Base-by-base conservation (phyloP, 2,329 filamentous ascomycete genomes). In the Tolypocladium pustulatum region DNA sequence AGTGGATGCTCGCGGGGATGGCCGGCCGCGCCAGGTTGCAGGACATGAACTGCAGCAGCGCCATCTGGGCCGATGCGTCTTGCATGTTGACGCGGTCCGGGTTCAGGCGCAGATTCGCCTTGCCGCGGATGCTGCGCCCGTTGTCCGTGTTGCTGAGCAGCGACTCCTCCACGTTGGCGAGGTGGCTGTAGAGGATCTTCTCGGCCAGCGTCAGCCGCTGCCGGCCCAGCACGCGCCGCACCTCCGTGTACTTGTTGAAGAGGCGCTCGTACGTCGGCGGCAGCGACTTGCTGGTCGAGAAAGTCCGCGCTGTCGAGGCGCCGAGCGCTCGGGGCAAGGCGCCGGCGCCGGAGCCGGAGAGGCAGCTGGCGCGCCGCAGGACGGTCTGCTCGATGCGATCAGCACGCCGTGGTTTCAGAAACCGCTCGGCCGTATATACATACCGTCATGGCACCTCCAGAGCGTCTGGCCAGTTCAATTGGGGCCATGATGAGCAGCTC, bases 51-150 rank as follows among this genome's bases (percentile, higher is more conserved):
- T 99, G 94, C 66, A 99, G 78, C 64, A 99, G 79, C 1, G 94
- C 94, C 94, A 99, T 99, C 78, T 99, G 94, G 7, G 94, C 94
- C 36, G 91, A 96, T 17, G 94, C 94, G 78, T 99, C 94, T 76
- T 99, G 94, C 94, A 99, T 99, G 64, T 95, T 95, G 66, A 97
- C 94, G 57, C 94, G 85, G 73, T 99, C 94, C 27, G 94, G 94
- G 75, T 96, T 96, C 73, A 99, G 88, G 79, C 96, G 96, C 75
- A 99, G 81, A 72, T 96, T 97, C 56, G 91, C 92, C 69, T 86
- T 86, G 65, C 93, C 93, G 49, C 94, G 86, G 62, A 99, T 88
- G 68, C 88, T 83, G 56, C 83, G 83, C 65, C 92, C 93, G 81
- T 92, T 90, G 73, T 90, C 83, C 55, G 92, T 97, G 69, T 86